Conservation (phyloP, 768 basidiomycete genomes). For the Boletus barrowsii region DNA sequence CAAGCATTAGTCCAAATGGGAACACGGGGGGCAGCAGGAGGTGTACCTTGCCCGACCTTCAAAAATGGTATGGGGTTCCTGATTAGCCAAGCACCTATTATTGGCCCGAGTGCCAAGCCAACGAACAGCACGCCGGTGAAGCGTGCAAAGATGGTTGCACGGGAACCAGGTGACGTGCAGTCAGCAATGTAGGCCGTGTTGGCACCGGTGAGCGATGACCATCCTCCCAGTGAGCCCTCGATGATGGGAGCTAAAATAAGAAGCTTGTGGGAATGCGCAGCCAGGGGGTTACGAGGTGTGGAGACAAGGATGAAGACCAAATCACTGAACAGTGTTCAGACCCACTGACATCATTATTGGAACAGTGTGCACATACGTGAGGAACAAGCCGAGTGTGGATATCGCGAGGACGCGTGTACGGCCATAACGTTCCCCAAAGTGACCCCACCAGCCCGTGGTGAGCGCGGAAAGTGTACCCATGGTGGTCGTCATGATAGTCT, state of each 20-base stretch:
- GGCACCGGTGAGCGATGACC: slow-evolving; percentile 61
- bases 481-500: slow-evolving; percentile 70
- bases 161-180: slow-evolving; percentile 81
- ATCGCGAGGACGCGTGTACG: slow-evolving; percentile 70
- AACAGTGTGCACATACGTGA: slow-evolving; percentile 56
- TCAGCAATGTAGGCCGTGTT: slow-evolving; percentile 68
- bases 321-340: slow-evolving; percentile 50
- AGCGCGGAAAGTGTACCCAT: slow-evolving; percentile 79
- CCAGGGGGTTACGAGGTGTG: slow-evolving; percentile 53
- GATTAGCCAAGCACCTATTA: slow-evolving; percentile 57
- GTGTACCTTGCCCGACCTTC: slow-evolving; percentile 24
- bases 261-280: slow-evolving; percentile 65
- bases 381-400: slow-evolving; percentile 64
- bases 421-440: slow-evolving; percentile 71
- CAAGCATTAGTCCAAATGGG: slow-evolving; percentile 6
- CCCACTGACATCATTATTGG: background rate
- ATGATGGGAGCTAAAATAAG: slow-evolving; percentile 75
- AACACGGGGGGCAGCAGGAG: background rate
- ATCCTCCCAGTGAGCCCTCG: slow-evolving; percentile 81
- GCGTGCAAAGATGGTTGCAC: slow-evolving; percentile 63
- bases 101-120: slow-evolving; percentile 77
- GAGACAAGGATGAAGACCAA: slow-evolving; percentile 77
- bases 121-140: slow-evolving; percentile 74
- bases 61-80: slow-evolving; percentile 38
- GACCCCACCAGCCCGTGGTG: slow-evolving; percentile 87